Conservation (phyloP, 2,329 filamentous ascomycete species). For the Tolypocladium endophyticum region DNA sequence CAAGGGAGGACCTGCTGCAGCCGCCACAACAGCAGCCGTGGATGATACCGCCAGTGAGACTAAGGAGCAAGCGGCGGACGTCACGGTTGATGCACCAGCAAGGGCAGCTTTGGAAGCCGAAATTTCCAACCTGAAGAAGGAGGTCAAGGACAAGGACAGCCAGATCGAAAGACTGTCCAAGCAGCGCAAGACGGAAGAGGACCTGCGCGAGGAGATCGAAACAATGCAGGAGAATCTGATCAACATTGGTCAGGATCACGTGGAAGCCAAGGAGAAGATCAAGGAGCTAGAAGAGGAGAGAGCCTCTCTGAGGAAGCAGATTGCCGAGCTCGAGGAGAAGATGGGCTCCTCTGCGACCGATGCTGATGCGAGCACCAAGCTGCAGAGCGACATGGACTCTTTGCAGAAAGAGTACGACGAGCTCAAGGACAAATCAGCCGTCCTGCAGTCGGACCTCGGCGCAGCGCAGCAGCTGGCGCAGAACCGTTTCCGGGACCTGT, state of each 20-base stretch:
- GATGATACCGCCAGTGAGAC: constrained; percentile 21
- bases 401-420: constrained; percentile 50
- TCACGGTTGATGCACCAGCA: constrained; percentile 12
- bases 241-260: constrained; percentile 70
- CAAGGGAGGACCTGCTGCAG: constrained; percentile 50
- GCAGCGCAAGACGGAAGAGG: constrained; percentile 66
- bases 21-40: constrained; percentile 14
- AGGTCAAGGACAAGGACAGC: constrained; percentile 54
- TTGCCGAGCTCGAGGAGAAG: constrained; percentile 62
- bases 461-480: constrained; percentile 82
- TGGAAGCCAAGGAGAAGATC: constrained; percentile 68
- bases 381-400: constrained; percentile 50
- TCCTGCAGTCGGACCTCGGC: constrained; percentile 71
- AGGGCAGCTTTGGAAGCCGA: constrained; percentile 34
- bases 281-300: constrained; percentile 65
- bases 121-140: constrained; percentile 37
- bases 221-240: constrained; percentile 70
- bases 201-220: constrained; percentile 77
- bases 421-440: constrained; percentile 57
- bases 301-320: constrained; percentile 46
- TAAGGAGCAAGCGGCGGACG: constrained; percentile 9
- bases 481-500: constrained; percentile 77
- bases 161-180: constrained; percentile 62
- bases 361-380: constrained; percentile 36
- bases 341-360: constrained; percentile 31